Evolutionary conservation across 2,329 filamentous ascomycete genomes (phyloP).

Genomic region (Colletotrichum lupini): DNA sequence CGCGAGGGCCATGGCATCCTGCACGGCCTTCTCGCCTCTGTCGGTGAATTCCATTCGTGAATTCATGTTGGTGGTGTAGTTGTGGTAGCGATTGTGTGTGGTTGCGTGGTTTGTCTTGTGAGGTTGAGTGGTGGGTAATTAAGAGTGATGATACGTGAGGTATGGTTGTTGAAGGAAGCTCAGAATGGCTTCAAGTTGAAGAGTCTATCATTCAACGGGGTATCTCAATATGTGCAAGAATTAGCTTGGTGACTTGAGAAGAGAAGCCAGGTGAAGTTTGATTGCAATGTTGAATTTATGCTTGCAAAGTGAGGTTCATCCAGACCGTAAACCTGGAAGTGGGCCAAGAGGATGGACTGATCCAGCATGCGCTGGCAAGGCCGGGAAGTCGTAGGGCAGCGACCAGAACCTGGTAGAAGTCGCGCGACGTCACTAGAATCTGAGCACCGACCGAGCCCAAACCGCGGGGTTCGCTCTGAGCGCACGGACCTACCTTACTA

Average conservation of each 20-base stretch:
- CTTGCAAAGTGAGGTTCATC: slow-evolving; percentile 8
- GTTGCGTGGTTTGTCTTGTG: slow-evolving; percentile 22
- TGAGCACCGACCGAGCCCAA: slow-evolving; percentile 22
- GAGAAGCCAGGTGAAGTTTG: background rate
- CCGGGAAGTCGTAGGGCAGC: slow-evolving; percentile 37
- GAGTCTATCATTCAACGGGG: slow-evolving; percentile 32
- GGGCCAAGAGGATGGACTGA: slow-evolving; percentile 32
- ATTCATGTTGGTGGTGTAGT: slow-evolving; percentile 66
- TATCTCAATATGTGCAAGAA: slow-evolving; percentile 20
- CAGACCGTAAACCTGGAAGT: slow-evolving; percentile 29
- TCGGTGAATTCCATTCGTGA: slow-evolving; percentile 93
- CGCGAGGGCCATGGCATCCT: slow-evolving; percentile 88
- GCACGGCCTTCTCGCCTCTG: slow-evolving; percentile 87
- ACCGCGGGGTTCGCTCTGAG: slow-evolving; percentile 29
- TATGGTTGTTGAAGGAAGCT: slow-evolving; percentile 19
- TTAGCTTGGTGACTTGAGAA: slow-evolving; percentile 4
- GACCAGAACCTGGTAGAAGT: slow-evolving; percentile 40
- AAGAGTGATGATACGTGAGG: slow-evolving; percentile 8
- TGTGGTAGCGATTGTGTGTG: slow-evolving; percentile 33
- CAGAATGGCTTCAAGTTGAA: slow-evolving; percentile 30
- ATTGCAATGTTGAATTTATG: slow-evolving; percentile 26
- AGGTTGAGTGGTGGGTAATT: background rate
- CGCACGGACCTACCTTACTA: background rate
- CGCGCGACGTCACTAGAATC: slow-evolving; percentile 41
- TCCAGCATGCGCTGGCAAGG: slow-evolving; percentile 22